phyloP scores from a whole-genome alignment of 768 basidiomycete species.

The Podaxis rugospora region DNA sequence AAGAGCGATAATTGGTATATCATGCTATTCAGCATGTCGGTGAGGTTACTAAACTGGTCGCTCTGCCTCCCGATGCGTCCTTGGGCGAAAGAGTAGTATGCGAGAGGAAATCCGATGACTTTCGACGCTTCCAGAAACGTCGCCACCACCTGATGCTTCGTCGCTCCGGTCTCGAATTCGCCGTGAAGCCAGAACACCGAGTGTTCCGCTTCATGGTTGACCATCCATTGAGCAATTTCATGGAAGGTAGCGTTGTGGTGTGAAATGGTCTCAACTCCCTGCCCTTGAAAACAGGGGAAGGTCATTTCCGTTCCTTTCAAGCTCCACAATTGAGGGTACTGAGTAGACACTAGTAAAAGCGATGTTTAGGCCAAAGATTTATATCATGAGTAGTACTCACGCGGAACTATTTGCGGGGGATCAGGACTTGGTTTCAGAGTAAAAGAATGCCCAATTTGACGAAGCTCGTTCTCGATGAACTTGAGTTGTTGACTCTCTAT shows the following conservation, averaged over 20 bases:
- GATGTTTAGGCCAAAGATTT: too few species aligned
- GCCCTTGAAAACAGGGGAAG: background rate
- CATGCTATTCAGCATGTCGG: background rate
- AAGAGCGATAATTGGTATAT: background rate
- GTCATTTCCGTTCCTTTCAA: background rate
- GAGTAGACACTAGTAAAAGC: background rate
- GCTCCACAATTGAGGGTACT: background rate
- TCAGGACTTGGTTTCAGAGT: background rate
- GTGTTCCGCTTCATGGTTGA: background rate
- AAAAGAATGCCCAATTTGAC: background rate
- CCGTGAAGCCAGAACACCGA: conserved; percentile 1
- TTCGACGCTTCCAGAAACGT: background rate
- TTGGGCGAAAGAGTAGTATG: conserved; percentile 3
- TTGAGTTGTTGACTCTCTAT: background rate
- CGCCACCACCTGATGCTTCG: background rate
- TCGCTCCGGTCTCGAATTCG: background rate
- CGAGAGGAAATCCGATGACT: background rate
- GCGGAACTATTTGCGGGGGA: background rate
- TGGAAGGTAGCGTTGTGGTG: background rate
- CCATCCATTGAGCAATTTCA: conserved; percentile 4
- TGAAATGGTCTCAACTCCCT: background rate
- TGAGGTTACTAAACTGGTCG: background rate
- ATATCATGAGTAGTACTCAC: background rate
- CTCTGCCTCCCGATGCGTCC: background rate
- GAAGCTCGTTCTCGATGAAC: background rate